phyloP scores from a whole-genome alignment of 2,329 filamentous ascomycete genomes.

The Myriosclerotinia scirpicola region DNA sequence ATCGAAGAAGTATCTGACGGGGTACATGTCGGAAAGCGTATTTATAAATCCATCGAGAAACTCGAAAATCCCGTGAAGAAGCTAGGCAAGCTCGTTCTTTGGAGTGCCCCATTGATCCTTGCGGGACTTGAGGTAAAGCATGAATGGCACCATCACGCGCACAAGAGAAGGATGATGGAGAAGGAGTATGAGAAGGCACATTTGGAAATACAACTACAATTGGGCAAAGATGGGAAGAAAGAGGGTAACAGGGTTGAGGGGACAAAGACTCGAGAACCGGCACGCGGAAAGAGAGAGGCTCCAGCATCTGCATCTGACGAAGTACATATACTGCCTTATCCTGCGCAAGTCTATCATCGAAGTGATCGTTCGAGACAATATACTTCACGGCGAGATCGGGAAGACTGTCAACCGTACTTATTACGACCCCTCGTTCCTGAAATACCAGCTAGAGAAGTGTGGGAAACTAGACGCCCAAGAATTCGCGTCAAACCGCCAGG shows the following conservation, averaged over 20 bases:
- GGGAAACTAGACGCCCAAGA: conserved; percentile 5
- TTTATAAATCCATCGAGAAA: conserved; percentile 15
- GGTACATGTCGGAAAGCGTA: background rate
- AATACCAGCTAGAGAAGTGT: background rate
- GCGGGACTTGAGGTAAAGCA: conserved; percentile 19
- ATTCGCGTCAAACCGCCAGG: conserved; percentile 18
- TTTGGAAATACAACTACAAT: conserved; percentile 19
- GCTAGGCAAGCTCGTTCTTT: conserved; percentile 19
- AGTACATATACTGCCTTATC: background rate
- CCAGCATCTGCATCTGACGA: background rate
- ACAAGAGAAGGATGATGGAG: conserved; percentile 23
- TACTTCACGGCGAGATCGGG: background rate
- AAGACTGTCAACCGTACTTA: background rate
- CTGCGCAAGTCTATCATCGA: background rate
- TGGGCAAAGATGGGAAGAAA: conserved; percentile 9
- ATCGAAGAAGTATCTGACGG: background rate
- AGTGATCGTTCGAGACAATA: background rate
- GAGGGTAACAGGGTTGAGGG: background rate
- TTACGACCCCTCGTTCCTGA: conserved; percentile 4
- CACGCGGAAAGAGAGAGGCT: background rate
- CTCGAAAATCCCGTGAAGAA: conserved; percentile 22
- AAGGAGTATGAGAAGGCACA: conserved; percentile 25
- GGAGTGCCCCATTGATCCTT: conserved; percentile 17
- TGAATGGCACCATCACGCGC: conserved; percentile 21
- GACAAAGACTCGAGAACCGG: background rate